Percentiles rank a stretch among this genome's conserved stretches.
These are phyloP conservation scores for Sechiopsis laciniata DNA, from an alignment of 306 rosid species.

Conservation along the genomic window DNA sequence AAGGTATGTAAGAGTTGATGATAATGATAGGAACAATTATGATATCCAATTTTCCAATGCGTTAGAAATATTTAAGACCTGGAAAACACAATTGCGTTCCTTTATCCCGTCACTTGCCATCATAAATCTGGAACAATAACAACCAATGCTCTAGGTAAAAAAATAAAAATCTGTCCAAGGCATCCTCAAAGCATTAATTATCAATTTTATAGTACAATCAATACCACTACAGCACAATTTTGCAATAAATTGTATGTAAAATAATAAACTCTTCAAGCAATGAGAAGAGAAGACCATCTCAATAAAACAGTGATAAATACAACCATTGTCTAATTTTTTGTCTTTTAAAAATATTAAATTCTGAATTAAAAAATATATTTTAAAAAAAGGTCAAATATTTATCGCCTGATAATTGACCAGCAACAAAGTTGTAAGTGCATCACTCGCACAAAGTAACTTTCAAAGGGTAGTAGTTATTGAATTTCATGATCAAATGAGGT, in stretches of 20 bases:
- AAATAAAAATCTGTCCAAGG: not conserved
- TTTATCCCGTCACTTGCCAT: slow-evolving; percentile 95
- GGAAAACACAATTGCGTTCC: slow-evolving; percentile 55
- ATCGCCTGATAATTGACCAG: not conserved
- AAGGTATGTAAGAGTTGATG: slow-evolving; percentile 27
- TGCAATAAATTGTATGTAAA: not conserved
- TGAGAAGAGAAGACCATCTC: not conserved
- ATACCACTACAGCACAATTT: not conserved
- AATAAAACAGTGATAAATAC: not conserved
- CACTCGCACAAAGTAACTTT: not conserved
- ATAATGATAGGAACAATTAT: not conserved
- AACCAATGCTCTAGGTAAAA: slow-evolving; percentile 13
- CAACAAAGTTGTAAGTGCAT: not conserved
- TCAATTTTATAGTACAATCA: not conserved
- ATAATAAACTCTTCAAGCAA: slow-evolving; percentile 10
- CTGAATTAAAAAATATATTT: not conserved
- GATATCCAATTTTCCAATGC: slow-evolving; percentile 21
- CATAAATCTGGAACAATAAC: slow-evolving; percentile 66
- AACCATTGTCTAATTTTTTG: not conserved
- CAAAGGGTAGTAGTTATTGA: not conserved
- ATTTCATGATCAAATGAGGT: not conserved
- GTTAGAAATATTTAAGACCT: slow-evolving; percentile 39
- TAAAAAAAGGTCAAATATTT: not conserved
- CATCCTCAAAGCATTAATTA: slow-evolving; percentile 1
- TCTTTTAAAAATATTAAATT: not conserved